Evolutionary conservation across 371 early-diverging fungal genomes (phyloP).

Genomic region (Lichtheimia corymbifera): DNA sequence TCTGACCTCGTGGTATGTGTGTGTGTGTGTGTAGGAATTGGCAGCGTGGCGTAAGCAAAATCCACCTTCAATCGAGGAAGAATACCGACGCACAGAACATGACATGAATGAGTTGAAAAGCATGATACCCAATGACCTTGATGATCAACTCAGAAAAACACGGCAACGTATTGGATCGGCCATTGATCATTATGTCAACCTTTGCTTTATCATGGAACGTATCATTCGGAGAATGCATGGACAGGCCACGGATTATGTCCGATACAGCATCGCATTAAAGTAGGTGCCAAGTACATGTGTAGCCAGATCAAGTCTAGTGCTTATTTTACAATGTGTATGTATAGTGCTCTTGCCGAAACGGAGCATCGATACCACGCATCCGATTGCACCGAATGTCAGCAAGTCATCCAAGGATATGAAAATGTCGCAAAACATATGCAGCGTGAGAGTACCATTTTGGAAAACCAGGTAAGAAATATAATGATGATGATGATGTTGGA

Average conservation of each 20-base stretch:
- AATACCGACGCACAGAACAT: slow-evolving; percentile 41
- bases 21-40: slow-evolving; percentile 41
- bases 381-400: slow-evolving; percentile 63
- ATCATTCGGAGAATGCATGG: slow-evolving; percentile 69
- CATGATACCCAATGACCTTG: slow-evolving; percentile 49
- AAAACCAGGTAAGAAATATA: slow-evolving; percentile 55
- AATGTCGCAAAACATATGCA: slow-evolving; percentile 64
- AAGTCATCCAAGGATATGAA: slow-evolving; percentile 59
- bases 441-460: slow-evolving; percentile 49
- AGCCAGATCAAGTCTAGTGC: neutral
- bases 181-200: slow-evolving; percentile 61
- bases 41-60: slow-evolving; percentile 56
- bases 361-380: slow-evolving; percentile 63
- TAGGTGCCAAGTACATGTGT: slow-evolving; percentile 19
- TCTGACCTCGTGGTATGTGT: neutral
- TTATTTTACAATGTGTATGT: slow-evolving; percentile 3
- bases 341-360: slow-evolving; percentile 51
- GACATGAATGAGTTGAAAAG: slow-evolving; percentile 31
- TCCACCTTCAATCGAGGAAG: slow-evolving; percentile 55
- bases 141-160: slow-evolving; percentile 54
- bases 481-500: neutral
- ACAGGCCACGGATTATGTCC: slow-evolving; percentile 57
- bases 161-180: slow-evolving; percentile 52
- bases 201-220: slow-evolving; percentile 69
- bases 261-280: slow-evolving; percentile 59